Percentiles rank a stretch among this genome's conserved stretches.
Conservation (phyloP, 108 stramenopile species). For the Parmales sp. region DNA sequence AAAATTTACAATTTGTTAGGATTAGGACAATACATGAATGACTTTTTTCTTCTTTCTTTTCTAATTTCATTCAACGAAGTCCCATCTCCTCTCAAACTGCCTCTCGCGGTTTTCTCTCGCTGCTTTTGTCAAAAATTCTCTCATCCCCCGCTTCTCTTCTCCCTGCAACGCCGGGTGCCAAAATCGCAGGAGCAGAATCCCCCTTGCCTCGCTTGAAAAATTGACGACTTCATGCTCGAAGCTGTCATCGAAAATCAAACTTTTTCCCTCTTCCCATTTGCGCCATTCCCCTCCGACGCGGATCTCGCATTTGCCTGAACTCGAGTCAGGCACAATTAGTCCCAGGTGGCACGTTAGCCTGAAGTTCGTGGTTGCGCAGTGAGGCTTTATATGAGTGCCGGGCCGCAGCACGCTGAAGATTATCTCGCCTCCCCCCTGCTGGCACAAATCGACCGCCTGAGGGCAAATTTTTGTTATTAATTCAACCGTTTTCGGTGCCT, state of each 20-base stretch:
- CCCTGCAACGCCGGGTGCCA: conserved; percentile 56
- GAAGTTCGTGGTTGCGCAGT: conserved; percentile 61
- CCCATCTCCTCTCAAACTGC: too few species aligned
- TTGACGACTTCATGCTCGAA: conserved; percentile 70
- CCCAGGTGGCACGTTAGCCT: conserved; percentile 69
- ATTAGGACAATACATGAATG: not conserved
- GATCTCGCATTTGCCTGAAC: conserved; percentile 31
- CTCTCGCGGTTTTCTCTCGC: too few species aligned
- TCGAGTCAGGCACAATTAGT: conserved; percentile 39
- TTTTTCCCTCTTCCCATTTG: conserved; percentile 50
- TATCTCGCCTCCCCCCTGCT: conserved; percentile 58
- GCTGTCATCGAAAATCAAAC: conserved; percentile 70
- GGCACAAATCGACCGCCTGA: conserved; percentile 51
- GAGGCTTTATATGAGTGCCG: conserved; percentile 42
- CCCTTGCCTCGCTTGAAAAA: conserved; percentile 43
- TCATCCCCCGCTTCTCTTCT: not conserved
- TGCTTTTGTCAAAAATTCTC: too few species aligned
- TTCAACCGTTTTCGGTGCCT: conserved; percentile 38
- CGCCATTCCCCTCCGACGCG: conserved; percentile 54
- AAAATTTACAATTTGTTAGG: too few species aligned
- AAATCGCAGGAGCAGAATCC: conserved; percentile 52
- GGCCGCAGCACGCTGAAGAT: conserved; percentile 63
- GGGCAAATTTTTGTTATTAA: conserved; percentile 36
- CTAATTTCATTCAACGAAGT: too few species aligned
- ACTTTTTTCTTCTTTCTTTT: not conserved